Percentiles rank a stretch among this genome's conserved stretches.
phyloP scores from a whole-genome alignment of 768 basidiomycete species.

The Lentinula aciculospora region DNA sequence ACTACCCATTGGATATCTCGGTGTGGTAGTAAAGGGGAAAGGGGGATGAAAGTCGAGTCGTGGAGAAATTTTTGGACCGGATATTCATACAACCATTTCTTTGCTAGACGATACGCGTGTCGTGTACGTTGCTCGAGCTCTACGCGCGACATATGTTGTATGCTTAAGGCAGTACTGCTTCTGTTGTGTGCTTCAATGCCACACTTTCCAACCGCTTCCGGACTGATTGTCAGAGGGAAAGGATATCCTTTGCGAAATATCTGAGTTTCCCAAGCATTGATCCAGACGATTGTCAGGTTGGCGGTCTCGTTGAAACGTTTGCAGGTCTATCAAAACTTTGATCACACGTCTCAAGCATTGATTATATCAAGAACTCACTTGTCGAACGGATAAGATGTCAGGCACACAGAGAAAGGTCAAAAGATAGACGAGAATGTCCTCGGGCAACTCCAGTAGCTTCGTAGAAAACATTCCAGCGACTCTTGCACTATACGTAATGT shows the following conservation, averaged over 20 bases:
- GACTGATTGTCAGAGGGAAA: conserved; percentile 28
- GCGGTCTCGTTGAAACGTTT: conserved; percentile 40
- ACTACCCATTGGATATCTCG: conserved; percentile 21
- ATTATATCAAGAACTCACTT: conserved; percentile 23
- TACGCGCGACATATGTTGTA: conserved; percentile 29
- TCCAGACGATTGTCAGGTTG: conserved; percentile 50
- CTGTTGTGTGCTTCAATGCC: not conserved
- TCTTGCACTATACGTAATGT: no score
- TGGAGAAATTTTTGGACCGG: not conserved
- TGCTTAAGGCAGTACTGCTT: not conserved
- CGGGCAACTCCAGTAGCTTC: conserved; percentile 8
- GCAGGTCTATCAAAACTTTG: conserved; percentile 35
- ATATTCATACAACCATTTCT: conserved; percentile 35
- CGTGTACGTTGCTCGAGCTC: conserved; percentile 41
- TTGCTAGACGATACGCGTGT: conserved; percentile 39
- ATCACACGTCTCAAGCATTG: not conserved
- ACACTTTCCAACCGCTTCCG: not conserved
- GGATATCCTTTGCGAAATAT: conserved; percentile 44
- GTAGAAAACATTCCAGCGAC: not conserved
- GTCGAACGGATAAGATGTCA: conserved; percentile 34
- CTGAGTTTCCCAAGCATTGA: conserved; percentile 36
- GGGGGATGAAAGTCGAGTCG: conserved; percentile 7
- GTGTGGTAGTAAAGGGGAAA: conserved; percentile 6
- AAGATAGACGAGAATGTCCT: conserved; percentile 32
- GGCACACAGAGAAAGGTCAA: conserved; percentile 30